A percentile compares a stretch with the other conserved stretches of the same genome.
Conservation (phyloP, 441 rosid species). For the Metrosideros polymorpha region DNA sequence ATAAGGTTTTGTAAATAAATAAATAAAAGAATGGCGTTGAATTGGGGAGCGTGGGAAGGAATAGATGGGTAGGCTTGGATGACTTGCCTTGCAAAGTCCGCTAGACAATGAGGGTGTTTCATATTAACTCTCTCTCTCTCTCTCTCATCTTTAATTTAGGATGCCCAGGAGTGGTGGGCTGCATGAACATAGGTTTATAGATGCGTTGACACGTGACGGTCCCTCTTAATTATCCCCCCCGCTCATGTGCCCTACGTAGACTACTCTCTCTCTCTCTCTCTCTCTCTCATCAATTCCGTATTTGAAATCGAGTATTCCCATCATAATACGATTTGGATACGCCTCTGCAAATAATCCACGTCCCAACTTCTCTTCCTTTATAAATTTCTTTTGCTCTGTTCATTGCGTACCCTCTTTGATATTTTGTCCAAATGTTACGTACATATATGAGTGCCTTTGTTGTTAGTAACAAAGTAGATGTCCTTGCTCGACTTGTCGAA, state of each 20-base stretch:
- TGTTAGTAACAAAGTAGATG: fast-evolving
- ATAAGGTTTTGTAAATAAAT: neutral
- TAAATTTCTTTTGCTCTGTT: neutral
- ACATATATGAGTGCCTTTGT: neutral
- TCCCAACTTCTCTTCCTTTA: neutral
- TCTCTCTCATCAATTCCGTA: neutral
- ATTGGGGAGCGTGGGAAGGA: neutral
- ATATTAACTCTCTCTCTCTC: neutral
- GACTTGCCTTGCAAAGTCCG: neutral
- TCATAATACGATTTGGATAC: neutral
- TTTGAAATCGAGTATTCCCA: neutral
- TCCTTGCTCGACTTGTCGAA: neutral
- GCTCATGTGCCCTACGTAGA: neutral
- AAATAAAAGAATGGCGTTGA: neutral
- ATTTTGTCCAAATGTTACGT: too few relatives aligned
- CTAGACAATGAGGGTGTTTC: neutral
- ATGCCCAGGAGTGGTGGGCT: constrained; percentile 14
- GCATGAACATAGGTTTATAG: constrained; percentile 8
- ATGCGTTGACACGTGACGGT: constrained; percentile 32
- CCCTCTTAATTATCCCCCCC: neutral
- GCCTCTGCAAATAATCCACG: neutral
- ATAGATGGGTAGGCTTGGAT: neutral
- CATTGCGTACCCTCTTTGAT: too few relatives aligned
- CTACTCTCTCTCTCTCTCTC: neutral
- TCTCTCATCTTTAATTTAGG: constrained; percentile 1